Evolutionary conservation across 2,329 filamentous ascomycete species (phyloP), one percentile per base, ranked within the genome.

Genomic region (Tolypocladium tropicale): DNA sequence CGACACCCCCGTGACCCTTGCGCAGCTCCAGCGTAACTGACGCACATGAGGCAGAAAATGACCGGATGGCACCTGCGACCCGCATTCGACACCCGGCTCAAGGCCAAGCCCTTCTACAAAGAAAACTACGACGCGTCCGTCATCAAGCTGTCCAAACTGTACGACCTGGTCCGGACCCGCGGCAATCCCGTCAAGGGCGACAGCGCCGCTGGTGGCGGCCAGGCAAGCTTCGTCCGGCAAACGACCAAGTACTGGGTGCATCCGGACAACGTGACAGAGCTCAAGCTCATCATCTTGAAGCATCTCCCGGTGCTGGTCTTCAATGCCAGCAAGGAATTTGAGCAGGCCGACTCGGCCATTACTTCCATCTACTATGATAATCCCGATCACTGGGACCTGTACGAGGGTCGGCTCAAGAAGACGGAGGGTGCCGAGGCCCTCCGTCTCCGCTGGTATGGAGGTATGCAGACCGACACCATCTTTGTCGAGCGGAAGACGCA

Each of bases 221-320:
- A 99, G 73, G 93, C 92, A 68, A 97, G 88, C 77, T 99, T 99
- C 68, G 85, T 99, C 59, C 89, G 94, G 58, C 90, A 97, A 69
- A 99, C 94, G 0, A 99, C 94, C 34, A 99, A 99, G 73, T 99
- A 99, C 76, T 99, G 94, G 94, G 94, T 99, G 50, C 94, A 99
- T 68, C 90, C 89, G 3, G 94, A 97, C 73, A 99, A 99, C 68
- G 94, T 99, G 64, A 97, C 94, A 6, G 94, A 99, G 75, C 75
- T 99, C 59, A 99, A 99, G 77, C 85, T 99, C 71, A 93, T 99
- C 68, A 92, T 99, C 67, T 78, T 99, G 54, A 97, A 99, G 78
- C 94, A 99, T 76, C 79, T 99, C 60, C 94, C 94, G 0, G 94
- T 99, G 10, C 80, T 99, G 18, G 94, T 99, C 12, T 99, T 97